Base-by-base conservation (phyloP, 1,284 basidiomycete species). In the Rhodotorula glutinis region DNA sequence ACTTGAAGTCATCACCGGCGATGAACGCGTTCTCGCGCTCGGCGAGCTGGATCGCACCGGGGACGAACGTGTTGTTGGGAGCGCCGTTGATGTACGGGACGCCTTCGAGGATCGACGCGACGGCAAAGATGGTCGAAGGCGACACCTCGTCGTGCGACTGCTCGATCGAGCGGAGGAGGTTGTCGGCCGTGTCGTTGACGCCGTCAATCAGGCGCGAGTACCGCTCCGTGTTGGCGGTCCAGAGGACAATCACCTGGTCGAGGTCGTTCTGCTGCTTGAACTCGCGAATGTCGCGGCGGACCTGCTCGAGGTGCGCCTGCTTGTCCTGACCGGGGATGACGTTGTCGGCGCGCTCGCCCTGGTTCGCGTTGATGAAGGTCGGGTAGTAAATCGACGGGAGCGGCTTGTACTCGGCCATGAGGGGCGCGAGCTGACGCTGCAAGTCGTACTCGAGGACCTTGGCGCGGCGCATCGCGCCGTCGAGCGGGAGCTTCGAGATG, bases 11-110 rank as follows among this genome's bases (percentile, higher is more conserved):
- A 78, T 98, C 95, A 61, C 96, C 94, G 64, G 92, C 94, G 76
- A 98, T 96, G 83, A 98, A 98, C 14, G 92, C 88, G 78, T 88
- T 84, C 76, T 90, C 81, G 75, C 87, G 84, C 83, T 98, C 94
- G 59, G 95, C 92, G 70, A 98, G 90, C 78, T 89, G 85, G 77
- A 98, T 90, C 75, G 89, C 88, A 75, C 96, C 95, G 2, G 96
- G 95, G 41, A 98, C 93, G 78, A 98, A 98, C 11, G 95, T 98
- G 86, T 98, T 98, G 85, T 98, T 95, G 27, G 95, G 95, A 43
- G 49, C 55, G 27, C 58, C 58, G 44, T 57, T 57, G 30, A 62
- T 87, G 84, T 95, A 98, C 40, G 95, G 92, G 75, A 88, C 88
- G 69, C 89, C 89, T 81, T 98, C 95, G 73, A 97, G 88, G 79